Evolutionary conservation across 257 asterid genomes (phyloP).

Genomic region (Solanum appendiculatum): DNA sequence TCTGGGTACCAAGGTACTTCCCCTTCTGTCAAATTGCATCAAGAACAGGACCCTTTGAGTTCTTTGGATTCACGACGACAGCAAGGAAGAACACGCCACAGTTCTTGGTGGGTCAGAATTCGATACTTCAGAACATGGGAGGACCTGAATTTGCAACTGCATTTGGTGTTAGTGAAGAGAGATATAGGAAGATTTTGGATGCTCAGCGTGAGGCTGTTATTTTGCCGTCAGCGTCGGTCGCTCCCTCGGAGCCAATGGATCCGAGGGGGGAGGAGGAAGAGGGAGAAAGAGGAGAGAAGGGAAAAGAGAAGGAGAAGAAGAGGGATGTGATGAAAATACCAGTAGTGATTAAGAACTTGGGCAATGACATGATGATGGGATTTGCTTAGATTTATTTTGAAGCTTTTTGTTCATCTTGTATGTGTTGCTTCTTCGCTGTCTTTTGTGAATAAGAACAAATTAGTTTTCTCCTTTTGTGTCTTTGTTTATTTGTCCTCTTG

Average conservation of each 20-base stretch:
- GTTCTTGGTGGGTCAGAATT: slow-evolving; percentile 58
- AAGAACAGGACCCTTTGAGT: slow-evolving; percentile 61
- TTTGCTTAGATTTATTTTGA: slow-evolving; percentile 8
- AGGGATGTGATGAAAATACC: neutral
- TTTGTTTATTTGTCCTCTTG: neutral
- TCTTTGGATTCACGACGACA: slow-evolving; percentile 81
- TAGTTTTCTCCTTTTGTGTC: neutral
- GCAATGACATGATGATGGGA: slow-evolving; percentile 25
- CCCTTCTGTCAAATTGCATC: slow-evolving; percentile 94
- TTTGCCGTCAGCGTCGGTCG: slow-evolving; percentile 35
- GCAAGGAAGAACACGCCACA: slow-evolving; percentile 65
- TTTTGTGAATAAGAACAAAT: neutral
- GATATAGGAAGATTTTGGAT: slow-evolving; percentile 19
- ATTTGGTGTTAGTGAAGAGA: slow-evolving; percentile 49
- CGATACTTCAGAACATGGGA: slow-evolving; percentile 36
- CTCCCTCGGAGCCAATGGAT: slow-evolving; percentile 24
- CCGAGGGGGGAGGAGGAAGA: neutral
- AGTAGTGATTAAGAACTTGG: slow-evolving; percentile 20
- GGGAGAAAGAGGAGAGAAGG: neutral
- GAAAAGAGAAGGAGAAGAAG: neutral
- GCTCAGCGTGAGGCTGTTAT: slow-evolving; percentile 50
- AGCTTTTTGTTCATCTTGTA: neutral
- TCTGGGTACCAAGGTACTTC: slow-evolving; percentile 70
- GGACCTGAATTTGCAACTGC: slow-evolving; percentile 73
- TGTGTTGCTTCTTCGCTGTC: neutral